Conservation (phyloP, 768 basidiomycete genomes). For the Pleurotus citrinopileatus region DNA sequence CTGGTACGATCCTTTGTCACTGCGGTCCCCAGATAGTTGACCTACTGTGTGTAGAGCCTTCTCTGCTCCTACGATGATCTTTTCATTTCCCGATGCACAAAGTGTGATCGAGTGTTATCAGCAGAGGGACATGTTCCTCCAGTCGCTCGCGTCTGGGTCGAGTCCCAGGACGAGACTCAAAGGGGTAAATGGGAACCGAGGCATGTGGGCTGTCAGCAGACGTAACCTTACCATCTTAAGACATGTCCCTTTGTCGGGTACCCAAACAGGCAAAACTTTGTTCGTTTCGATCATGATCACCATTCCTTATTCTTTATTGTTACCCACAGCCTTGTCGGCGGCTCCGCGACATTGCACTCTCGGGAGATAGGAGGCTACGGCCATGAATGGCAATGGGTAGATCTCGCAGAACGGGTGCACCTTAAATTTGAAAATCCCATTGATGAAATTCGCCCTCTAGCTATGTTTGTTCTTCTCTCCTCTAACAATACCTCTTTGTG, state of each 20-base stretch:
- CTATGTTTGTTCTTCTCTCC: not conserved
- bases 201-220: constrained; percentile 33
- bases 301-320: not conserved
- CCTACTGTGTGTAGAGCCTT: constrained; percentile 33
- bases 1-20: constrained; percentile 35
- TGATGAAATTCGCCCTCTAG: not conserved
- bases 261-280: not conserved
- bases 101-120: constrained; percentile 65
- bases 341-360: not conserved
- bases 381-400: not conserved
- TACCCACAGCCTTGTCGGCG: not conserved
- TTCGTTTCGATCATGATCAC: not conserved
- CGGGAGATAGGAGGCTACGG: not conserved
- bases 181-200: constrained; percentile 45
- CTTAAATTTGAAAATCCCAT: not conserved
- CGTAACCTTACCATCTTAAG: not conserved
- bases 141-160: constrained; percentile 57
- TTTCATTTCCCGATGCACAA: constrained; percentile 58
- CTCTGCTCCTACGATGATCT: constrained; percentile 56
- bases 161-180: constrained; percentile 22
- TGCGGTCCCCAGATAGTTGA: not conserved
- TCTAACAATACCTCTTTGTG: constrained; percentile 7
- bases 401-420: not conserved
- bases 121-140: constrained; percentile 72
- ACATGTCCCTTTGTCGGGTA: not conserved